phyloP scores from a whole-genome alignment of 1,284 basidiomycete genomes.

The Tilletia caries region DNA sequence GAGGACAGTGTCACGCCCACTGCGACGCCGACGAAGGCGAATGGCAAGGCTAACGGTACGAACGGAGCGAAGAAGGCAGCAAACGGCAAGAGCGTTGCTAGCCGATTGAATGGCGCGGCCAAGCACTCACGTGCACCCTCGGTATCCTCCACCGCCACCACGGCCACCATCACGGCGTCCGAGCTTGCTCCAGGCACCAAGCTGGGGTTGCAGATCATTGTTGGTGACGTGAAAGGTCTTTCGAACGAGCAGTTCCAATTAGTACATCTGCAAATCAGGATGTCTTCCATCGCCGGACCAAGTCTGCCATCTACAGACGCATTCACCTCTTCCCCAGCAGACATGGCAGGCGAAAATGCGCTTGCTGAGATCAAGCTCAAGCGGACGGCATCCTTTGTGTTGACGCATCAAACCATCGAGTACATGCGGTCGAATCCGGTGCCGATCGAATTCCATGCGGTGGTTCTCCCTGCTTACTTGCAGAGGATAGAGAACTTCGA shows the following conservation, averaged over 20 bases:
- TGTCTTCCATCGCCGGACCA: constrained; percentile 39
- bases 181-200: constrained; percentile 14
- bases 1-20: constrained; percentile 13
- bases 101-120: background rate
- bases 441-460: constrained; percentile 40
- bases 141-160: background rate
- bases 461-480: constrained; percentile 27
- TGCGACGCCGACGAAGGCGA: background rate
- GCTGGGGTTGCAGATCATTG: constrained; percentile 38
- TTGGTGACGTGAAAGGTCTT: constrained; percentile 37
- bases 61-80: background rate
- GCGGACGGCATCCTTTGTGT: constrained; percentile 38
- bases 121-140: constrained; percentile 1
- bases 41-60: background rate
- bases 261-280: constrained; percentile 40
- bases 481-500: constrained; percentile 32
- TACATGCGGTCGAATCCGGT: constrained; percentile 29
- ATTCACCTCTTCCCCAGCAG: constrained; percentile 37
- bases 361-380: constrained; percentile 31
- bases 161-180: background rate
- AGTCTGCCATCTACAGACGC: constrained; percentile 32
- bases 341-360: constrained; percentile 25
- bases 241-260: constrained; percentile 27
- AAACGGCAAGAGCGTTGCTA: background rate
- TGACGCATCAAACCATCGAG: constrained; percentile 30